These are phyloP conservation scores for Talaromyces piceae DNA, from an alignment of 2,329 filamentous ascomycete species.

Conservation along the genomic window DNA sequence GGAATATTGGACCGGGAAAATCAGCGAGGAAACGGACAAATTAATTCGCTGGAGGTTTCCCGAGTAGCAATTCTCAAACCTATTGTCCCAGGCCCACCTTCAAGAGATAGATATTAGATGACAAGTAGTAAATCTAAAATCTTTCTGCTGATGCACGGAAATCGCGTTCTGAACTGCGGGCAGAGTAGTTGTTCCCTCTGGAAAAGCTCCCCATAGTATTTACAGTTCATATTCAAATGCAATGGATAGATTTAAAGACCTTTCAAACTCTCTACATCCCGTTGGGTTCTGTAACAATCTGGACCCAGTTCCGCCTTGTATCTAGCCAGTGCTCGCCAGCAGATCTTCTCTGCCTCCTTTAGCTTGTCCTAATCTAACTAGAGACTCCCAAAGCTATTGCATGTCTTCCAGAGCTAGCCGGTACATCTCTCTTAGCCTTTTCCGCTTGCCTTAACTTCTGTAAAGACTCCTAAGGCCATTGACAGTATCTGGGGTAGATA, in stretches of 20 bases:
- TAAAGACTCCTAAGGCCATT: not conserved
- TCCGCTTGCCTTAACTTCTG: too few relatives aligned
- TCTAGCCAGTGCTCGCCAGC: not conserved
- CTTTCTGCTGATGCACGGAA: not conserved
- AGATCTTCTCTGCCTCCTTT: slow-evolving; percentile 2
- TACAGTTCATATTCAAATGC: not conserved
- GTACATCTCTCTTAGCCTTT: too few relatives aligned
- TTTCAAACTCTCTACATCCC: not conserved
- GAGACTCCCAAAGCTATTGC: not conserved
- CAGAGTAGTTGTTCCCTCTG: not conserved
- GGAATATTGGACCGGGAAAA: too few relatives aligned
- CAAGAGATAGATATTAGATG: not conserved
- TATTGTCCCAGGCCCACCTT: too few relatives aligned
- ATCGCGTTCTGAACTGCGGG: not conserved
- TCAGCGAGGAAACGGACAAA: too few relatives aligned
- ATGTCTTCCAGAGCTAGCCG: not conserved
- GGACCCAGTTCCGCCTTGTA: not conserved
- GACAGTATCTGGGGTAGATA: not conserved
- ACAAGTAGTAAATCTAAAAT: not conserved
- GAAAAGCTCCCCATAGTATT: not conserved
- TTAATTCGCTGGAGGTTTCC: too few relatives aligned
- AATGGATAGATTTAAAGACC: not conserved
- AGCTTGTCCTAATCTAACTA: not conserved
- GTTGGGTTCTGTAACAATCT: not conserved
- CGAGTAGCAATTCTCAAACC: too few relatives aligned